phyloP scores from a whole-genome alignment of 257 asterid genomes.

The Solanum raphanifolium region DNA sequence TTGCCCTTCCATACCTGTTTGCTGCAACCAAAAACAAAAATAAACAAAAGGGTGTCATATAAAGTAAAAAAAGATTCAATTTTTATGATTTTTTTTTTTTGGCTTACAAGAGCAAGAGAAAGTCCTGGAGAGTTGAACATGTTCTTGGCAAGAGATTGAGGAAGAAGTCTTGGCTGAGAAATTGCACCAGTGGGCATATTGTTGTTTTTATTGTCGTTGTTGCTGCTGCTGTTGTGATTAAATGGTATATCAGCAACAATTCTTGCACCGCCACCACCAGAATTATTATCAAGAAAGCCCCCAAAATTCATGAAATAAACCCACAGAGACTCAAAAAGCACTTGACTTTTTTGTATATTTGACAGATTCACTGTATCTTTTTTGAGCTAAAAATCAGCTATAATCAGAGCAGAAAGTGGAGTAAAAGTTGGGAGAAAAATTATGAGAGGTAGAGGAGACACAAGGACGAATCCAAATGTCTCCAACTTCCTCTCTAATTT shows the following conservation, averaged over 20 bases:
- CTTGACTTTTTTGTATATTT: background rate
- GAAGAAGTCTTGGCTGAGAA: conserved; percentile 37
- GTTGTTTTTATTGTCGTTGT: background rate
- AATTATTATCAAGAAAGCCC: conserved; percentile 65
- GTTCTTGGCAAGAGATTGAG: conserved; percentile 48
- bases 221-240: conserved; percentile 14
- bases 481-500: conserved; percentile 57
- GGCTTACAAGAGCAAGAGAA: conserved; percentile 78
- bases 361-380: background rate
- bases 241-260: conserved; percentile 46
- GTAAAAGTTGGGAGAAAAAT: background rate
- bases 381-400: background rate
- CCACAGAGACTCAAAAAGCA: background rate
- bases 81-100: background rate
- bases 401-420: background rate
- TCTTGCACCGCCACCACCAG: conserved; percentile 54
- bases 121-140: conserved; percentile 83
- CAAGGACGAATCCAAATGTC: conserved; percentile 81
- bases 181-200: conserved; percentile 46
- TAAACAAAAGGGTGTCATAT: background rate
- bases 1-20: conserved; percentile 76
- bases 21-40: conserved; percentile 18
- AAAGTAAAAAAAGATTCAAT: background rate
- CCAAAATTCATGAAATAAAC: conserved; percentile 78
- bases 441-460: conserved; percentile 87